Conservation (phyloP, 768 basidiomycete genomes). For the Pisolithus tinctorius region DNA sequence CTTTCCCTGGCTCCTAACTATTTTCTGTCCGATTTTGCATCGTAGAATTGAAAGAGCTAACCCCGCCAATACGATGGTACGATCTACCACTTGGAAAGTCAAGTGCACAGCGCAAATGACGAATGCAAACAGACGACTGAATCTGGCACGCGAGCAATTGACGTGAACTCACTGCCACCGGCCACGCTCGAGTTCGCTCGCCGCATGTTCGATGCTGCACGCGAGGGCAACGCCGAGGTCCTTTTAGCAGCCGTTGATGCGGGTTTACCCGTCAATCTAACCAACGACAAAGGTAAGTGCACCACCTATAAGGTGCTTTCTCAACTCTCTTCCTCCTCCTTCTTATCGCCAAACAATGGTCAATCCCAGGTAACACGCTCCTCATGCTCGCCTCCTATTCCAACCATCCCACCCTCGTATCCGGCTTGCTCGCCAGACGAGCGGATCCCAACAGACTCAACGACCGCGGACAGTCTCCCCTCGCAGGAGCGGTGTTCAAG, state of each 20-base stretch:
- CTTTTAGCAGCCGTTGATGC: conserved; percentile 58
- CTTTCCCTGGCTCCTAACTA: too few relatives aligned
- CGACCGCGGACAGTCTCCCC: conserved; percentile 63
- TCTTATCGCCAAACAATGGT: not conserved
- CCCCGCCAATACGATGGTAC: too few relatives aligned
- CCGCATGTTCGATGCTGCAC: conserved; percentile 71
- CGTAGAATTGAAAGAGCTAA: too few relatives aligned
- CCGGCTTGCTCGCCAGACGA: conserved; percentile 45
- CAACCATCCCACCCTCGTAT: conserved; percentile 51
- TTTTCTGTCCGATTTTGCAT: too few relatives aligned
- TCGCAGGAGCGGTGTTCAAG: conserved; percentile 79
- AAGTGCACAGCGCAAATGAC: too few relatives aligned
- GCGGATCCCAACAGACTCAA: conserved; percentile 67
- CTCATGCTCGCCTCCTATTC: conserved; percentile 75
- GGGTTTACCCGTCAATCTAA: conserved; percentile 66
- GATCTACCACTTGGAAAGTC: too few relatives aligned
- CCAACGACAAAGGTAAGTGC: conserved; percentile 57
- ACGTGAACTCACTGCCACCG: conserved; percentile 20
- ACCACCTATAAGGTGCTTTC: too few relatives aligned
- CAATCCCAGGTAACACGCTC: conserved; percentile 58
- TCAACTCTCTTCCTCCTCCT: not conserved
- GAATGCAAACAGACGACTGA: not conserved
- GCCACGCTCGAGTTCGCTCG: conserved; percentile 47
- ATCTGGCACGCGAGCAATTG: not conserved
- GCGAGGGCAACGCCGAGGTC: conserved; percentile 45